A percentile compares a stretch with the other conserved stretches of the same genome.
These are phyloP conservation scores for Acorus gramineus DNA, from an alignment of 106 monocot genomes.

Conservation along the genomic window DNA sequence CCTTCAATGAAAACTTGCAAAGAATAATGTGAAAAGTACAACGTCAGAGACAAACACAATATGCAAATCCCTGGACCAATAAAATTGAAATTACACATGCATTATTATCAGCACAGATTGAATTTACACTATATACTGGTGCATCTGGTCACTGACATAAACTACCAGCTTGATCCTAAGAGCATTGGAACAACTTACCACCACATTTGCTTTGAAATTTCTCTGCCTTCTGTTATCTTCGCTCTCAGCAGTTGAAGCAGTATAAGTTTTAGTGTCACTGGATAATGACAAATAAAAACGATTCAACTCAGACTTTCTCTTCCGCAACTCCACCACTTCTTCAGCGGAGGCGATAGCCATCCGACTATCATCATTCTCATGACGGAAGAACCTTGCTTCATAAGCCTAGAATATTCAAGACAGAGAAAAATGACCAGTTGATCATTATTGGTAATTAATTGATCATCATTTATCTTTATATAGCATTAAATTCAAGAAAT, in stretches of 20 bases:
- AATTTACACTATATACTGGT: too few species aligned
- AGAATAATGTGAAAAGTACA: too few species aligned
- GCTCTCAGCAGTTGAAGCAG: constrained; percentile 7
- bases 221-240: constrained; percentile 39
- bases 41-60: too few species aligned
- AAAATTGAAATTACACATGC: too few species aligned
- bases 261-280: constrained; percentile 35
- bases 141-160: too few species aligned
- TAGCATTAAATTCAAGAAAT: neutral
- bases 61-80: too few species aligned
- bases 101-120: too few species aligned
- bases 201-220: constrained; percentile 39
- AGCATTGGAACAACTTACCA: constrained; percentile 25
- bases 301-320: constrained; percentile 62
- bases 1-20: too few species aligned
- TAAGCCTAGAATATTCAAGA: constrained; percentile 39
- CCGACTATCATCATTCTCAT: constrained; percentile 50
- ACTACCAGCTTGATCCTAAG: too few species aligned
- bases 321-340: constrained; percentile 68
- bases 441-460: neutral
- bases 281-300: constrained; percentile 30
- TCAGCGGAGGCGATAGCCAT: constrained; percentile 65
- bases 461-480: neutral
- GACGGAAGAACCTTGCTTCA: constrained; percentile 73
- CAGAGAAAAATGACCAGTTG: neutral